Evolutionary conservation across 2,329 filamentous ascomycete species (phyloP), one percentile per base, ranked within the genome.

Genomic region (Cordyceps javanica): DNA sequence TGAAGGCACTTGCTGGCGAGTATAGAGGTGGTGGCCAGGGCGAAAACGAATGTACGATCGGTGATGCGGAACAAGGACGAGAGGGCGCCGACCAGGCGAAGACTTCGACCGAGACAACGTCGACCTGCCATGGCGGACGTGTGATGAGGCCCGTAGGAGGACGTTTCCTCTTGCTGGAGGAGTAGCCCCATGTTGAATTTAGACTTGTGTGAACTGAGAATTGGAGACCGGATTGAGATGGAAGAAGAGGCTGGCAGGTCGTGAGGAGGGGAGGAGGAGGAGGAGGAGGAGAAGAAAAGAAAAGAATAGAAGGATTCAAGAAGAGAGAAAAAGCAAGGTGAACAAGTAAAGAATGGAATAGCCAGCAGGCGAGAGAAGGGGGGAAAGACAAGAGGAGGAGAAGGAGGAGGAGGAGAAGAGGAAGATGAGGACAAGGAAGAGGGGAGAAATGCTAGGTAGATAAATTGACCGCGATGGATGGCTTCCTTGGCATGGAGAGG

Each of bases 1-100:
- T 61, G 59, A 14, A 59, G 38, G 28, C 46, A 49, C 48, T 61
- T 61, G 38, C 51, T 54, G 39, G 38, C 59, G 8, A 61, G 30
- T 30, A 53, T 42, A 2, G 52, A 56, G 8, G 53, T 54, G 32
- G 58, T 41, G 30, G 58, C 58, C 21, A 59, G 46, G 2, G 58
- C 41, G 41, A 52, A 55, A n/a, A 59, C 58, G 30, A 51, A 59
- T 25, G 52, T 49, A 30, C 58, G 52, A 41, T 59, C 53, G 36
- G 46, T 30, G 48, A 59, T 46, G 42, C 57, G 57, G n/a, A 53
- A 55, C 11, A 49, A 48, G 50, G 51, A 45, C 21, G 51, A 41
- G 34, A 56, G 34, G 8, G 36, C 45, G 32, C 7, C 34, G 23
- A 21, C 25, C 11, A 56, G 19, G 26, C 39, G 54, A 19, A 44